Evolutionary conservation across 495 filamentous ascomycete genomes (phyloP).

Genomic region (Astrothelium subdiscretum): DNA sequence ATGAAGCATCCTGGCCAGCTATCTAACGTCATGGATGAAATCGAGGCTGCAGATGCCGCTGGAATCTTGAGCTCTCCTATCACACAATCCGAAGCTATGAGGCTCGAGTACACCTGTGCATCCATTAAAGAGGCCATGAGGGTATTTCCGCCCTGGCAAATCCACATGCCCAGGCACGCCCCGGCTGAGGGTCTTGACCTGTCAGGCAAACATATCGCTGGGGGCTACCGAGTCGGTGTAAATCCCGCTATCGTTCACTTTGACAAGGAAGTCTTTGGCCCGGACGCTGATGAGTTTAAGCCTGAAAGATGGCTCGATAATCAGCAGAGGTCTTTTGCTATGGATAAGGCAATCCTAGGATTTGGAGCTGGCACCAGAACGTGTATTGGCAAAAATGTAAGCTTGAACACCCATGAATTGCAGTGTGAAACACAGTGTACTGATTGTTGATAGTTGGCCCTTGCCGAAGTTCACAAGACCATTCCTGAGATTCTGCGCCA

Average conservation of each 20-base stretch:
- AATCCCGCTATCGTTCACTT: slow-evolving; percentile 25
- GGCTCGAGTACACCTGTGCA: slow-evolving; percentile 24
- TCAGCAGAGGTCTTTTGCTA: not conserved
- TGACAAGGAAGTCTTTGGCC: slow-evolving; percentile 18
- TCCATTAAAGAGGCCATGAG: slow-evolving; percentile 24
- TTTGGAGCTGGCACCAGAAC: slow-evolving; percentile 3
- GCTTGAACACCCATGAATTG: not conserved
- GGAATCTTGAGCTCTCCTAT: slow-evolving; percentile 15
- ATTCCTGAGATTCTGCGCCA: not conserved
- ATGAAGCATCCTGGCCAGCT: slow-evolving; percentile 19
- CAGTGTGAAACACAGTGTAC: not conserved
- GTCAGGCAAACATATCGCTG: slow-evolving; percentile 16
- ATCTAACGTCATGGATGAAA: slow-evolving; percentile 20
- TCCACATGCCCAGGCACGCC: slow-evolving; percentile 17
- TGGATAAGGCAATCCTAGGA: not conserved
- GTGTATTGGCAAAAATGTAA: not conserved
- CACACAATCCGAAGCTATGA: slow-evolving; percentile 13
- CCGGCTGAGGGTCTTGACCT: slow-evolving; percentile 18
- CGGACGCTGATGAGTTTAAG: slow-evolving; percentile 18
- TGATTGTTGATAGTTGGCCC: not conserved
- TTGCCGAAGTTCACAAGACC: not conserved
- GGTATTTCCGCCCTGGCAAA: slow-evolving; percentile 24
- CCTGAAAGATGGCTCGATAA: slow-evolving; percentile 17
- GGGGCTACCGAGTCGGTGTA: slow-evolving; percentile 16
- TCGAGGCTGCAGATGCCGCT: slow-evolving; percentile 6